Evolutionary conservation across 2,329 filamentous ascomycete species (phyloP).

Genomic region (Colletotrichum sp.): DNA sequence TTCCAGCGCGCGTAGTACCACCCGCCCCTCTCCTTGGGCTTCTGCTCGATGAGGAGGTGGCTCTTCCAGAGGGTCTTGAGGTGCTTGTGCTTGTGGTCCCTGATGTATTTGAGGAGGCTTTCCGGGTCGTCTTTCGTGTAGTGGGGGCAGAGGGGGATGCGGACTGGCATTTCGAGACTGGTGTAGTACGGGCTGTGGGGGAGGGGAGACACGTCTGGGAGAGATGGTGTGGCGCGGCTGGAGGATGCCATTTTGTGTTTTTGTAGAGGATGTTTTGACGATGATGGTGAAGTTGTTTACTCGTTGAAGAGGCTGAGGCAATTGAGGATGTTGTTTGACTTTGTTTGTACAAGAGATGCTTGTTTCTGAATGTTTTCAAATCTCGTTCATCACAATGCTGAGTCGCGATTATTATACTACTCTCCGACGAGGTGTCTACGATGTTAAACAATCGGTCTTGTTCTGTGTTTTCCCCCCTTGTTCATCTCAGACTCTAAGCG

Average conservation of each 20-base stretch:
- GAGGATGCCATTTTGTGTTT: neutral
- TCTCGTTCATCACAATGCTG: neutral
- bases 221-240: neutral
- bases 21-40: neutral
- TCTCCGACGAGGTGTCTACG: neutral
- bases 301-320: too few species aligned
- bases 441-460: neutral
- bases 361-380: neutral
- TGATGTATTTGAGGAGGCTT: neutral
- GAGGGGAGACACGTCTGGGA: neutral
- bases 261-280: neutral
- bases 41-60: neutral
- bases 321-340: neutral
- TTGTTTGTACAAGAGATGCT: neutral
- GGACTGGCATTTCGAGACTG: neutral
- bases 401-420: neutral
- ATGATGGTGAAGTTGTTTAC: too few species aligned
- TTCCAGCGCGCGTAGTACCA: neutral
- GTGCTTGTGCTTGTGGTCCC: neutral
- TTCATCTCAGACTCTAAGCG: neutral
- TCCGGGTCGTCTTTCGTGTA: neutral
- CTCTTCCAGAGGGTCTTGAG: neutral
- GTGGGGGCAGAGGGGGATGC: neutral
- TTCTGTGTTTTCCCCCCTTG: neutral
- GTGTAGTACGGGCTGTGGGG: accelerated